A percentile compares a stretch with the other conserved stretches of the same genome.
Conservation (phyloP, 352 stramenopile genomes). For the Phytophthora sp. region DNA sequence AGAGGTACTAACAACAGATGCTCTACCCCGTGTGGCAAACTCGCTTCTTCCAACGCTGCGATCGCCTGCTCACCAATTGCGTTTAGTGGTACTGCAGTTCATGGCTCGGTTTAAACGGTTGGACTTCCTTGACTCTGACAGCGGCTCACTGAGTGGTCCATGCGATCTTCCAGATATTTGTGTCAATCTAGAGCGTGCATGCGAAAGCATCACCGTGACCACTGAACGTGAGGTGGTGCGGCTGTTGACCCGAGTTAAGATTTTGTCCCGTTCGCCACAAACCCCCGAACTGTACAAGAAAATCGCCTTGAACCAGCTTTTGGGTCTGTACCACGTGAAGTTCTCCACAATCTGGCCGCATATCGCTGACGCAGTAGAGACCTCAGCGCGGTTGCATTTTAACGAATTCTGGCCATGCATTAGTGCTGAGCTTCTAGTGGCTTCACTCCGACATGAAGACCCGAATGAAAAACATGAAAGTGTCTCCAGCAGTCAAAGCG, state of each 20-base stretch:
- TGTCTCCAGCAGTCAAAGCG: slow-evolving; percentile 6
- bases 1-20: slow-evolving; percentile 45
- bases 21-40: slow-evolving; percentile 38
- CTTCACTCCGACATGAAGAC: slow-evolving; percentile 53
- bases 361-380: slow-evolving; percentile 72
- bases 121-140: slow-evolving; percentile 57
- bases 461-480: slow-evolving; percentile 19
- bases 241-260: slow-evolving; percentile 80
- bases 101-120: slow-evolving; percentile 57
- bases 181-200: slow-evolving; percentile 69
- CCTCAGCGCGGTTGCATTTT: slow-evolving; percentile 59
- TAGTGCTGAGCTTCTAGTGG: slow-evolving; percentile 52
- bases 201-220: slow-evolving; percentile 59
- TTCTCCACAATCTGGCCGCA: slow-evolving; percentile 89
- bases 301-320: slow-evolving; percentile 72
- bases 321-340: slow-evolving; percentile 90
- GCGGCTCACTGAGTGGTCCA: slow-evolving; percentile 50
- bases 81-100: slow-evolving; percentile 74
- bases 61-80: slow-evolving; percentile 68
- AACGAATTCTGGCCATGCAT: slow-evolving; percentile 68
- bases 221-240: slow-evolving; percentile 87
- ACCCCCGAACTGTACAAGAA: slow-evolving; percentile 83
- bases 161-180: slow-evolving; percentile 76
- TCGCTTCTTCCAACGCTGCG: slow-evolving; percentile 68
- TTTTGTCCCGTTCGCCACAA: slow-evolving; percentile 71